Conservation (phyloP, 148 eudicot species). For the Polygonum maritimum region DNA sequence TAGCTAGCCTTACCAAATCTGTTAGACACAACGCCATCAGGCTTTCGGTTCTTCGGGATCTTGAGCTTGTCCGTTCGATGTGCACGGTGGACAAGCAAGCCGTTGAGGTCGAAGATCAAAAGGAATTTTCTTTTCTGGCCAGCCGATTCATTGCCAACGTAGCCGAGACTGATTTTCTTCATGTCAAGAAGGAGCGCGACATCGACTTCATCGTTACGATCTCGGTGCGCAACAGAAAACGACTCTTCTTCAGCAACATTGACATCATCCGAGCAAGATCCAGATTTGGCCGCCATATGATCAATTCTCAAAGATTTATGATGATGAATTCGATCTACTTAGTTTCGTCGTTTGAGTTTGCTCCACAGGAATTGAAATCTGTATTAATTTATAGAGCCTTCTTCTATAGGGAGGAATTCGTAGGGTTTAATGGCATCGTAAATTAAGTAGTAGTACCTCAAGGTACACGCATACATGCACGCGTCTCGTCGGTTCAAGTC, state of each 20-base stretch:
- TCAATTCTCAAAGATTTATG: not conserved
- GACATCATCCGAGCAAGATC: not conserved
- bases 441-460: too few species aligned
- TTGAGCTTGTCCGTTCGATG: not conserved
- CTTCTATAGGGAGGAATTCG: not conserved
- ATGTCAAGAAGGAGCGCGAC: not conserved
- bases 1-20: not conserved
- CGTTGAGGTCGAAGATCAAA: not conserved
- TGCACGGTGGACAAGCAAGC: not conserved
- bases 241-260: not conserved
- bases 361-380: not conserved
- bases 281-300: not conserved
- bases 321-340: too few species aligned
- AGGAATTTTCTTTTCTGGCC: not conserved
- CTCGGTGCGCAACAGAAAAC: not conserved
- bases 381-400: too few species aligned
- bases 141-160: not conserved
- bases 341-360: not conserved
- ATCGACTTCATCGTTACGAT: not conserved
- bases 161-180: not conserved
- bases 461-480: too few species aligned
- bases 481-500: too few species aligned
- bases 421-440: not conserved
- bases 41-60: not conserved
- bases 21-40: not conserved